Base-by-base conservation (phyloP, 768 basidiomycete species). In the Hortiboletus campestris region DNA sequence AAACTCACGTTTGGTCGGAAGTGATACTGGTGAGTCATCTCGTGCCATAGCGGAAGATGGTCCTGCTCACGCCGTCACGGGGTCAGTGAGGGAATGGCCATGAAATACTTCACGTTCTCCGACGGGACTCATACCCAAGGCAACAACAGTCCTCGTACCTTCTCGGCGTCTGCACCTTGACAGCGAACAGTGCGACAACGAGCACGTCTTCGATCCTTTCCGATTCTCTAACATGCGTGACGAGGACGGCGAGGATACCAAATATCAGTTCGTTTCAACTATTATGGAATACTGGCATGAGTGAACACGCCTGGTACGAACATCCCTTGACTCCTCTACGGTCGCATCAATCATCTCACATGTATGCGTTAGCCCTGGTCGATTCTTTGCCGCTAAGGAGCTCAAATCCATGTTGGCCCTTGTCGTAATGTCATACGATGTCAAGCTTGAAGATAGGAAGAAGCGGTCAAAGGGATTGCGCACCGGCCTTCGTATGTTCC, bases 181-280 rank as follows among this genome's bases (percentile, higher is more conserved):
- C 25, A 25, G 6, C 25, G 25, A 25, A 25, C 25, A 25, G 4
- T 25, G n/a, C 25, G 25, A 25, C 25, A 25, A 25, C 25, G 25
- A 3, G 6, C 25, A n/a, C 25, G 3, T 71, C 70, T 2, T 25
- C 25, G 25, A 25, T 3, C 25, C 25, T 4, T 6, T 25, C 25
- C 25, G 25, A 25, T 25, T 25, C 4, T 25, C 25, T 25, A 62
- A 71, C 12, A 69, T 74, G 58, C 63, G 72, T 50, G 71, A 77
- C 14, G 67, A 71, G 4, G n/a, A n/a, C n/a, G 74, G 62, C 2
- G 75, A 76, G 25, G 58, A 55, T 22, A 60, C 57, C 10, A 75
- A 71, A 56, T 63, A 75, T 51, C 73, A 74, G 44, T 69, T 75
- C 48, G 70, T 71, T 31, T 68, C 72, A 13, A 72, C 75, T 1